Conservation (phyloP, 2,329 filamentous ascomycete species). For the Macrophomina pseudophaseolina region DNA sequence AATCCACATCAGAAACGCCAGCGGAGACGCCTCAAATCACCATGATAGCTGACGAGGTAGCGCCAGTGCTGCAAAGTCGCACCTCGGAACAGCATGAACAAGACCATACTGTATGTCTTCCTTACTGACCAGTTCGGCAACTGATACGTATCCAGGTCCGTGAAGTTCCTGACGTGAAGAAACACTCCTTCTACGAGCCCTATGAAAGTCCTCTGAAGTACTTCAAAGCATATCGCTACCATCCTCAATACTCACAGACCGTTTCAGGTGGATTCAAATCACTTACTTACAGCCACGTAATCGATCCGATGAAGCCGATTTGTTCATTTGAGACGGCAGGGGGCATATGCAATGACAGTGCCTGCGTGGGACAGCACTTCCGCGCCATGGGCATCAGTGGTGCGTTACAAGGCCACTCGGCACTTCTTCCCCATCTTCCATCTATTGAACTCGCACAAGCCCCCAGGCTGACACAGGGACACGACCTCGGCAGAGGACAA, state of each 20-base stretch:
- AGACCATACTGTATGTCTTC: slow-evolving; percentile 34
- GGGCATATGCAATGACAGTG: slow-evolving; percentile 73
- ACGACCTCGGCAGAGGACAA: slow-evolving; percentile 65
- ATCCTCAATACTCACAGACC: slow-evolving; percentile 72
- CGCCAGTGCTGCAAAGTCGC: slow-evolving; percentile 44
- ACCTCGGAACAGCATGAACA: slow-evolving; percentile 24
- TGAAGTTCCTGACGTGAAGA: neutral
- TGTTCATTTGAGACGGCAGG: slow-evolving; percentile 78
- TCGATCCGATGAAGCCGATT: slow-evolving; percentile 74
- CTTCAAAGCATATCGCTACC: slow-evolving; percentile 90
- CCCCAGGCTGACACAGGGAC: slow-evolving; percentile 45
- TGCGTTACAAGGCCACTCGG: slow-evolving; percentile 59
- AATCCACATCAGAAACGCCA: slow-evolving; percentile 8
- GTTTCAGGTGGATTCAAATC: slow-evolving; percentile 82
- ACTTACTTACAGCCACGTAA: slow-evolving; percentile 90
- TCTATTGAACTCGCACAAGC: slow-evolving; percentile 21
- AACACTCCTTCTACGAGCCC: slow-evolving; percentile 55
- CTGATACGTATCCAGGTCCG: slow-evolving; percentile 24
- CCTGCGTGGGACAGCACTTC: slow-evolving; percentile 84
- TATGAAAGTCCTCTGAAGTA: slow-evolving; percentile 83
- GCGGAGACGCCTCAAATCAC: slow-evolving; percentile 31
- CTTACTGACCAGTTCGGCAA: slow-evolving; percentile 11
- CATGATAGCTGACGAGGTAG: slow-evolving; percentile 44
- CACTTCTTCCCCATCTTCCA: neutral
- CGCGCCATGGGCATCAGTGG: slow-evolving; percentile 72